These are phyloP conservation scores for Saccharomycopsis vini DNA, from an alignment of 805 yeast genomes.

Conservation along the genomic window DNA sequence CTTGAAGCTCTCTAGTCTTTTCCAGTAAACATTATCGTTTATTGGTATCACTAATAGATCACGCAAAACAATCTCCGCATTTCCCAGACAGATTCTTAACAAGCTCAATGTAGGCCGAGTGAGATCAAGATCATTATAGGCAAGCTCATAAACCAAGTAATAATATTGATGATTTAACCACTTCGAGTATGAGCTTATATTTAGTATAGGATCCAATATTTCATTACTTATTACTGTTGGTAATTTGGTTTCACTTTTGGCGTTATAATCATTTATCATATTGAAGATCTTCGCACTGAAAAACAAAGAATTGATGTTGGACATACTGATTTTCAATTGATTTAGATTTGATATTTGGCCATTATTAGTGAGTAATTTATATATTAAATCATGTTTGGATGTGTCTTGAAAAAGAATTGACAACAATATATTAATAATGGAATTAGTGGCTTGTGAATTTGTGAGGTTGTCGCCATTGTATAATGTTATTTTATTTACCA, in stretches of 20 bases:
- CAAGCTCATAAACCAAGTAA: neutral
- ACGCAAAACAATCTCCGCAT: neutral
- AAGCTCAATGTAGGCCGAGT: constrained; percentile 1
- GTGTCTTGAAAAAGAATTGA: neutral
- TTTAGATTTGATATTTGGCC: neutral
- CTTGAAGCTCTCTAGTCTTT: neutral
- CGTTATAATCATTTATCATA: constrained; percentile 1
- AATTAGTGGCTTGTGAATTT: neutral
- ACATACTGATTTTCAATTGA: constrained; percentile 6
- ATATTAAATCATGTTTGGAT: neutral
- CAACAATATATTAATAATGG: neutral
- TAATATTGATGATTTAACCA: constrained; percentile 8
- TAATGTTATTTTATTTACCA: constrained; percentile 2
- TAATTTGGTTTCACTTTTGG: neutral
- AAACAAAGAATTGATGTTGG: constrained; percentile 7
- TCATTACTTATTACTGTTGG: neutral
- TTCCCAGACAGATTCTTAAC: neutral
- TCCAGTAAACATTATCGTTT: neutral
- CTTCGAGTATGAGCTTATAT: neutral
- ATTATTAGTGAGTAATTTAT: neutral
- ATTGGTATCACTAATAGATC: neutral
- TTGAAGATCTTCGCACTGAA: constrained; percentile 9
- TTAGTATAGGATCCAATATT: neutral
- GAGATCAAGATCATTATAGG: constrained; percentile 2
- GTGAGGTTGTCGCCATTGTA: neutral